Conservation (phyloP, 768 basidiomycete species). For the Tricholoma bakamatsutake region DNA sequence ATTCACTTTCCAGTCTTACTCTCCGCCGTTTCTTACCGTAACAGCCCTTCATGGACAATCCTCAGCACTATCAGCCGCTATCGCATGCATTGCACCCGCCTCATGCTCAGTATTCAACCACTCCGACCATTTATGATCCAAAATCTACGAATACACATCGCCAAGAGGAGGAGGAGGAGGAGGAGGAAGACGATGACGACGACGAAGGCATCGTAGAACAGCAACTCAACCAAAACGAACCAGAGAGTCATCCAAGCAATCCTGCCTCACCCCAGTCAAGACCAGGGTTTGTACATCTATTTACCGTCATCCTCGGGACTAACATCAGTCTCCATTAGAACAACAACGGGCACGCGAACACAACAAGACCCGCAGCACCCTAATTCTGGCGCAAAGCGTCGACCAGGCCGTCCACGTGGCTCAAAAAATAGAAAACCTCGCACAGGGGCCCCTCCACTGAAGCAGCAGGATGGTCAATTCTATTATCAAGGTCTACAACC, state of each 20-base stretch:
- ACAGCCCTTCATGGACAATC: constrained; percentile 47
- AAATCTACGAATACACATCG: constrained; percentile 17
- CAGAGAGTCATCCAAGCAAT: constrained; percentile 34
- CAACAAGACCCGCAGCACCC: constrained; percentile 19
- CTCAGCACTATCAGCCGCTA: constrained; percentile 75
- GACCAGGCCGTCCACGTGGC: constrained; percentile 73
- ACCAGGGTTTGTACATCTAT: constrained; percentile 19
- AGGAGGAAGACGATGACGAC: constrained; percentile 63
- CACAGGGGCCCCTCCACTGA: constrained; percentile 21
- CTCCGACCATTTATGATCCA: constrained; percentile 20
- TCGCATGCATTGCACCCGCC: constrained; percentile 73
- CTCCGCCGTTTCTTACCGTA: too few species aligned
- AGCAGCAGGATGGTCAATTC: constrained; percentile 34
- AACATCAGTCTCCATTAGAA: constrained; percentile 8
- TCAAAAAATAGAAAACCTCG: constrained; percentile 66
- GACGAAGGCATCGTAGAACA: constrained; percentile 72
- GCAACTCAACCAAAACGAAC: constrained; percentile 48
- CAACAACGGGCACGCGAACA: constrained; percentile 20
- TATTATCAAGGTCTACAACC: constrained; percentile 37
- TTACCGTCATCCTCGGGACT: not conserved
- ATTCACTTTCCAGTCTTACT: not conserved
- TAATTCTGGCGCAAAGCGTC: constrained; percentile 52
- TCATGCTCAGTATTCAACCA: constrained; percentile 20
- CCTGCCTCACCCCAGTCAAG: constrained; percentile 31
- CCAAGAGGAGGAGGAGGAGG: constrained; percentile 42